These are phyloP conservation scores for Santalum album DNA, from an alignment of 164 flowering plant genomes.

Conservation along the genomic window DNA sequence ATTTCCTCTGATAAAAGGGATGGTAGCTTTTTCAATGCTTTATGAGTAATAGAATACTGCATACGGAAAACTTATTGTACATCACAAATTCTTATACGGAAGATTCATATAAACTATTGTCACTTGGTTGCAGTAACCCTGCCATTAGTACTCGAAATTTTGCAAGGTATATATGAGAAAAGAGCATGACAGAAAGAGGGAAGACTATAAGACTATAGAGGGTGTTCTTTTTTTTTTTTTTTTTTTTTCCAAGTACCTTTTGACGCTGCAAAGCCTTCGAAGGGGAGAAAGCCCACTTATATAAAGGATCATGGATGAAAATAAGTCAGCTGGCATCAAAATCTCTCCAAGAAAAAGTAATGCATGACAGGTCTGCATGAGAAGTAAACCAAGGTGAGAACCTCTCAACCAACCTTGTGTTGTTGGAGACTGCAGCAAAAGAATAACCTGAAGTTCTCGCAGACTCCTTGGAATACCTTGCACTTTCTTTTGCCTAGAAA, in stretches of 20 bases:
- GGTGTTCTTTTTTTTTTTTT: too few relatives aligned
- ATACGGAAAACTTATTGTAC: too few relatives aligned
- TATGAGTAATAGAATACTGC: neutral
- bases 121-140: too few relatives aligned
- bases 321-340: conserved; percentile 91
- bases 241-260: conserved; percentile 80
- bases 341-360: conserved; percentile 87
- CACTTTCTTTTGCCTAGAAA: conserved; percentile 74
- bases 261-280: conserved; percentile 94
- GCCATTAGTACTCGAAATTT: too few relatives aligned
- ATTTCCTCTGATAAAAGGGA: conserved; percentile 43
- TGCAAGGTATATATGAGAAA: too few relatives aligned
- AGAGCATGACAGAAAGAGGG: too few relatives aligned
- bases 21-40: neutral
- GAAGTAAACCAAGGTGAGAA: conserved; percentile 6
- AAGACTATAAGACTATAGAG: too few relatives aligned
- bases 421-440: neutral
- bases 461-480: conserved; percentile 76
- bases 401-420: neutral
- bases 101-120: too few relatives aligned
- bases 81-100: too few relatives aligned
- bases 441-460: conserved; percentile 75
- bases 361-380: conserved; percentile 94
- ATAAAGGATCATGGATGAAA: conserved; percentile 97
- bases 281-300: conserved; percentile 98